These are phyloP conservation scores for Phialophora expanda DNA, from an alignment of 2,329 filamentous ascomycete species.

Conservation along the genomic window DNA sequence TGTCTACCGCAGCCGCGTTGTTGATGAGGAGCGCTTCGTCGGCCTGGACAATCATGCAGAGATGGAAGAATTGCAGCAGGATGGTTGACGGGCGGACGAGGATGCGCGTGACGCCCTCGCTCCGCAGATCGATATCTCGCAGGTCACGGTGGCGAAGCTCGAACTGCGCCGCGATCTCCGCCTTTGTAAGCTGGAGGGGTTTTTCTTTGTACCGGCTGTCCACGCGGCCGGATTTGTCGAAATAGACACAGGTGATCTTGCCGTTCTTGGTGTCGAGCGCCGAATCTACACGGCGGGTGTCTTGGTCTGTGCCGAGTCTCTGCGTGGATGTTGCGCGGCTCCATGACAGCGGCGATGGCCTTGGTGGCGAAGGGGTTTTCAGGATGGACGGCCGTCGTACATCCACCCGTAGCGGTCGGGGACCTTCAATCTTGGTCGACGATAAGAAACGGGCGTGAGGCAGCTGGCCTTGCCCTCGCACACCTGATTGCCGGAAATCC, in stretches of 20 bases:
- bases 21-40: slow-evolving; percentile 44
- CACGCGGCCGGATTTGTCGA: slow-evolving; percentile 24
- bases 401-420: not conserved
- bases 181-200: slow-evolving; percentile 24
- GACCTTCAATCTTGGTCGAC: not conserved
- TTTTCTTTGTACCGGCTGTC: slow-evolving; percentile 16
- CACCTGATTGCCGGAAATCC: not conserved
- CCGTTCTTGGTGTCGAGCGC: slow-evolving; percentile 8
- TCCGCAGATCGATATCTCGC: slow-evolving; percentile 45
- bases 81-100: slow-evolving; percentile 44
- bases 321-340: not conserved
- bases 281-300: not conserved
- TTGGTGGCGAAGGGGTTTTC: not conserved
- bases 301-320: not conserved
- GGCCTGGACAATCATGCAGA: slow-evolving; percentile 46
- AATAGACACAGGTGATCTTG: slow-evolving; percentile 29
- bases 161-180: slow-evolving; percentile 31
- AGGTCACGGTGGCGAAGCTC: slow-evolving; percentile 43
- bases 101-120: slow-evolving; percentile 45
- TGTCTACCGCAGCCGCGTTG: slow-evolving; percentile 1
- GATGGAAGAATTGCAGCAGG: slow-evolving; percentile 45
- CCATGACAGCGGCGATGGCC: not conserved
- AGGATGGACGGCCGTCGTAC: not conserved
- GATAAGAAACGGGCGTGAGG: not conserved
- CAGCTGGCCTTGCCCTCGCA: not conserved